Conservation (phyloP, 352 stramenopile species). For the Hyaloperonospora arabidopsidis region DNA sequence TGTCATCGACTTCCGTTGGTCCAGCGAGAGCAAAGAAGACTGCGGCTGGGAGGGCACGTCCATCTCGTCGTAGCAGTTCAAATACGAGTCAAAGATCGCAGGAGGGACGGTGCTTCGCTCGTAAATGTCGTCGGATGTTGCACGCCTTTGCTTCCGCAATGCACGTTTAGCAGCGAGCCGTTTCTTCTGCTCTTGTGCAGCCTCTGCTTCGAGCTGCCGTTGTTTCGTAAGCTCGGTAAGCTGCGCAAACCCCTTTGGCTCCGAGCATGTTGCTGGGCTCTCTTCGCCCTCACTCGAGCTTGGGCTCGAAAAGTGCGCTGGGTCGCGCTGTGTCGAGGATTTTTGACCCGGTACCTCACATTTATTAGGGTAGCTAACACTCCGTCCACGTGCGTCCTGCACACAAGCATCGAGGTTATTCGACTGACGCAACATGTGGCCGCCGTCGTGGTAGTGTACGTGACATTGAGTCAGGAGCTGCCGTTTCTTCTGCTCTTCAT, state of each 20-base stretch:
- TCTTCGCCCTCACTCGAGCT: conserved; percentile 30
- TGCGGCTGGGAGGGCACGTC: conserved; percentile 29
- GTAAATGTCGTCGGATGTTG: conserved; percentile 34
- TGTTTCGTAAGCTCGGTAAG: conserved; percentile 43
- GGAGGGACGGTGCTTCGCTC: conserved; percentile 27
- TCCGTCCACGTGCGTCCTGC: conserved; percentile 27
- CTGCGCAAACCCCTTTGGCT: conserved; percentile 54
- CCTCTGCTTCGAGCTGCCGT: conserved; percentile 22
- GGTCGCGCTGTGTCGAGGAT: background rate
- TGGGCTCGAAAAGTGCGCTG: conserved; percentile 13
- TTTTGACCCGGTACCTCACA: conserved; percentile 10
- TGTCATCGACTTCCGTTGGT: conserved; percentile 6
- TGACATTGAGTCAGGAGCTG: conserved; percentile 29
- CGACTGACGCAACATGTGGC: conserved; percentile 5
- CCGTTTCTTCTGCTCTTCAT: conserved; percentile 57
- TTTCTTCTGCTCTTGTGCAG: conserved; percentile 19
- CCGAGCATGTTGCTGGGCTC: conserved; percentile 24
- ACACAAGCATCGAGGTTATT: conserved; percentile 4
- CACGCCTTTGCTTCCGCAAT: conserved; percentile 32
- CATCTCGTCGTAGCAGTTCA: conserved; percentile 35
- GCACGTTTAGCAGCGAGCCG: conserved; percentile 25
- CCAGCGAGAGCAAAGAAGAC: conserved; percentile 18
- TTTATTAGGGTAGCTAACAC: conserved; percentile 34
- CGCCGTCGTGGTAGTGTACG: conserved; percentile 19
- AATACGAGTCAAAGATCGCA: conserved; percentile 16